phyloP scores from a whole-genome alignment of 148 eudicot species.

The Vaccinium macrocarpon region DNA sequence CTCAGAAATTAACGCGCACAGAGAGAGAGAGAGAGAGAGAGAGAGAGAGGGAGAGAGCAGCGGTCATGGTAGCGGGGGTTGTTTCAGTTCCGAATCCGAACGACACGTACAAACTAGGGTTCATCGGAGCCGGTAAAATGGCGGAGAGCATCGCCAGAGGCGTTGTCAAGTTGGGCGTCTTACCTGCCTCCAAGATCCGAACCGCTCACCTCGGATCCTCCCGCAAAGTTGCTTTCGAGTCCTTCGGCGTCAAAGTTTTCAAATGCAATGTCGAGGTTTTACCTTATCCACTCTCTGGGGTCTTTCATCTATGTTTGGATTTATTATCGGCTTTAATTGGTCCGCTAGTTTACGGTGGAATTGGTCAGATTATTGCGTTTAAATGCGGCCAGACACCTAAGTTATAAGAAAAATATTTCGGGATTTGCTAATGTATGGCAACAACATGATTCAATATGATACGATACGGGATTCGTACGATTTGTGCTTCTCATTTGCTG shows the following conservation, averaged over 20 bases:
- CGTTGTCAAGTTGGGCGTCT: constrained; percentile 60
- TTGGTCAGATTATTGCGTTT: no score
- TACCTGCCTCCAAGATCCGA: constrained; percentile 68
- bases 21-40: neutral
- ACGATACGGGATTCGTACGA: neutral
- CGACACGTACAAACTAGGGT: constrained; percentile 76
- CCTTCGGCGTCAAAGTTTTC: constrained; percentile 76
- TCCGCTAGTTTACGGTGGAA: no score
- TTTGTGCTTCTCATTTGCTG: neutral
- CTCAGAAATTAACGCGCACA: neutral
- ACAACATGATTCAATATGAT: no score
- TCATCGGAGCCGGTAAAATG: constrained; percentile 96
- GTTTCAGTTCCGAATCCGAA: neutral
- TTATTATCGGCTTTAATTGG: no score
- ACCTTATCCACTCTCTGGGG: neutral
- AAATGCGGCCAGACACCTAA: no score
- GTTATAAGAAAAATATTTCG: neutral
- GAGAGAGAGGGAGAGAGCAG: neutral
- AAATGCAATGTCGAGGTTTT: constrained; percentile 60
- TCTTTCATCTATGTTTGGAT: no score
- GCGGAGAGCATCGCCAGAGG: constrained; percentile 96
- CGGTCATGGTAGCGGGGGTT: constrained; percentile 26
- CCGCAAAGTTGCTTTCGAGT: constrained; percentile 69
- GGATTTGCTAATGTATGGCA: no score
- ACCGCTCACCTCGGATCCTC: constrained; percentile 67